Base-by-base conservation (phyloP, 1,284 basidiomycete genomes). In the Ganoderma meredithae region DNA sequence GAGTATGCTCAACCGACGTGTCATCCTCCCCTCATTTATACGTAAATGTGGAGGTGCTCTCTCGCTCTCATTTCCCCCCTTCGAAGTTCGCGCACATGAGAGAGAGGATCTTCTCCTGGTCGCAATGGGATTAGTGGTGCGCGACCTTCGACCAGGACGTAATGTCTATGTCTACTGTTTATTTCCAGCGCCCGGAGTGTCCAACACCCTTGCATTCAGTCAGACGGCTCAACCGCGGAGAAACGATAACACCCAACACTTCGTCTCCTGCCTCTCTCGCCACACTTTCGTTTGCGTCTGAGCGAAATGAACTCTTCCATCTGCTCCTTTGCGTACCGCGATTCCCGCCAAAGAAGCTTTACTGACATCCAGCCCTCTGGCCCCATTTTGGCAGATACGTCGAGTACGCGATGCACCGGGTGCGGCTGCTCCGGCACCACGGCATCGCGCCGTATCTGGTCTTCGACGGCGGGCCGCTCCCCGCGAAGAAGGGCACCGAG, bases 391-490 rank as follows among this genome's bases (percentile, higher is more conserved):
- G n/a, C 74, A 96, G 95, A 82, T 98, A 98, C 84, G 95, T 99
- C 71, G 91, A 98, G 75, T 99, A 97, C 82, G 92, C 93, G n/a
- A 95, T 99, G 94, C 88, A 95, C 73, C 90, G 94, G 31, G 90
- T 99, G 47, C 88, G 95, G 33, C 88, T 99, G 75, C 82, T 99
- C 63, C 88, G 89, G 69, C 91, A 98, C 79, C 86, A 95, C 78
- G 89, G 90, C 33, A 93, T 99, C 71, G 88, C 86, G 62, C 97
- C 98, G 0, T 97, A 95, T 78, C 83, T 99, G 59, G 98, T 99
- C 9, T 98, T 99, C 77, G 98, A 99, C 77, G 98, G 98, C 12
- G 98, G 96, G 0, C 94, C 93, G 8, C 86, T 99, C 40, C 97
- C 97, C 8, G 96, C 96, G 31, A 99, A 99, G 85, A 89, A 88